These are phyloP conservation scores for Akanthomyces dipterigenus DNA, from an alignment of 2,329 filamentous ascomycete genomes.

Conservation along the genomic window DNA sequence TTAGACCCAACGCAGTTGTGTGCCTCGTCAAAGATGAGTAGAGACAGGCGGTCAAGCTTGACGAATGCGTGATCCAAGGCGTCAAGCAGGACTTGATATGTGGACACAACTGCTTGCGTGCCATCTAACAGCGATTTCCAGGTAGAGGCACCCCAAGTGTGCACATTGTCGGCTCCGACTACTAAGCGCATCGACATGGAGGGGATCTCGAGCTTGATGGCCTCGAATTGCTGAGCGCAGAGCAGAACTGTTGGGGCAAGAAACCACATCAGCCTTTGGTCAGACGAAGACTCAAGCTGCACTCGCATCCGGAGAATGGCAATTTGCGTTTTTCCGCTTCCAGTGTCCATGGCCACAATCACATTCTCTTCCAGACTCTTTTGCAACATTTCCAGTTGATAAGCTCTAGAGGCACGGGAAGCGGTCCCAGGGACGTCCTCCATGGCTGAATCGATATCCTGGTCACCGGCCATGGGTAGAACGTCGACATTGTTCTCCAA, in stretches of 20 bases:
- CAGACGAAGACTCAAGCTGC: constrained; percentile 50
- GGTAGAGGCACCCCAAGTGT: constrained; percentile 61
- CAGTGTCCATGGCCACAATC: constrained; percentile 74
- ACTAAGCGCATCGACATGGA: constrained; percentile 55
- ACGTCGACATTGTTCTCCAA: not conserved
- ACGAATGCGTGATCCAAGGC: constrained; percentile 72
- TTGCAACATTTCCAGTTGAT: constrained; percentile 71
- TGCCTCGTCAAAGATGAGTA: constrained; percentile 82
- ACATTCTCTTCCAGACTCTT: constrained; percentile 62
- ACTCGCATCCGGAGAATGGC: constrained; percentile 60
- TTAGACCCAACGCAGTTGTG: constrained; percentile 65
- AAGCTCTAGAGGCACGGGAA: constrained; percentile 47
- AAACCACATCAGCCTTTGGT: constrained; percentile 66
- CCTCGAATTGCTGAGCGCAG: constrained; percentile 57
- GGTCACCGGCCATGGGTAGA: no score
- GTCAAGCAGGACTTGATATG: constrained; percentile 67
- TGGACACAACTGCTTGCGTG: constrained; percentile 68
- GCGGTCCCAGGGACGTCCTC: constrained; percentile 10
- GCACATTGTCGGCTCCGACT: constrained; percentile 60
- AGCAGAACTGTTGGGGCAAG: constrained; percentile 63
- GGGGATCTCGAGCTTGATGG: constrained; percentile 54
- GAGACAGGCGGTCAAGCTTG: constrained; percentile 50
- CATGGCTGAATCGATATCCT: not conserved
- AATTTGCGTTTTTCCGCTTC: constrained; percentile 71
- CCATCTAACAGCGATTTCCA: constrained; percentile 63